Evolutionary conservation across 192 early-diverging fungal genomes (phyloP), one percentile per base, ranked within the genome.

Genomic region (Coemansia sp.): DNA sequence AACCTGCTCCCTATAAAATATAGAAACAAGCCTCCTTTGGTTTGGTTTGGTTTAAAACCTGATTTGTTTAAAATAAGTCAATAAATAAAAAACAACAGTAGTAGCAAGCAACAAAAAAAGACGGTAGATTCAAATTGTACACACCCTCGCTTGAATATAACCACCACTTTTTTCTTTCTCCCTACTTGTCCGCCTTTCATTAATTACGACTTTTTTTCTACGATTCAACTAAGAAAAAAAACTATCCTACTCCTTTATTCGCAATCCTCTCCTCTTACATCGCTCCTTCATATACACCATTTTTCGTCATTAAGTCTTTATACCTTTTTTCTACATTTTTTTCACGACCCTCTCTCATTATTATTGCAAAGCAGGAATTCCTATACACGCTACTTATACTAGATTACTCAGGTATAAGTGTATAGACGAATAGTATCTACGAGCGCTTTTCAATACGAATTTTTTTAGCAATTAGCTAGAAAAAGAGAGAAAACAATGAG

Each of bases 401-500:
- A 32, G 8, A 32, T 8, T 8, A 32, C 30, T 32, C 30, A 32
- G 30, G 30, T 32, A 32, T 32, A 32, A 32, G 30, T 8, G 30
- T 8, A 32, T 8, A 32, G 8, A 8, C 30, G 30, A 6, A 32
- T 32, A 32, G 30, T 3, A n/a, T n/a, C n/a, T n/a, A n/a, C n/a
- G 4, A 32, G 8, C 8, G 8, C 4, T 32, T 32, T 32, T 32
- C 8, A 32, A 8, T 16, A 18, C 39, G 13, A 16, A 18, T 18
- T 42, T 10, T 18, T 42, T 42, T 42, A 42, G 39, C 3, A 42
- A 42, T 42, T 18, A 16, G 16, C 14, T 42, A 13, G 3, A 13
- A 42, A 18, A 16, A 42, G 9, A 42, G 11, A 35, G 34, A 10
- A 35, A 16, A 30, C 7, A 18, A 61, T 68, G 66, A 59, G 66